phyloP scores from a whole-genome alignment of 306 rosid genomes.

The Prunus persica region DNA sequence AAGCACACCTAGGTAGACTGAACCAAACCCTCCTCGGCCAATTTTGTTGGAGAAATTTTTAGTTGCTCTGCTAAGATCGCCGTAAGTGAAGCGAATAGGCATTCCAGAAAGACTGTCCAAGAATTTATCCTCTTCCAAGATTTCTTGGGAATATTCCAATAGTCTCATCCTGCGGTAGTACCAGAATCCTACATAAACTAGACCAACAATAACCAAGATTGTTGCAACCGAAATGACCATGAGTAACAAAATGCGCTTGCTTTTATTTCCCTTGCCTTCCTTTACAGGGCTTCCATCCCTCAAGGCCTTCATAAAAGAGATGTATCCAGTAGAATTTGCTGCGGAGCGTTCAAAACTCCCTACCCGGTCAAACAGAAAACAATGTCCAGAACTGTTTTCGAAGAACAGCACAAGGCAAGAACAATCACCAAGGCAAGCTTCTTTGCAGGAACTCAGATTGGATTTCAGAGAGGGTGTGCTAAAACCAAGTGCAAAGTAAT shows the following conservation, averaged over 20 bases:
- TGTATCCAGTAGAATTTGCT: constrained; percentile 19
- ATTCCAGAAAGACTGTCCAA: constrained; percentile 37
- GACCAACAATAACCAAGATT: constrained; percentile 11
- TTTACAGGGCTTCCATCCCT: not conserved
- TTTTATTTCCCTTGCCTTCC: constrained; percentile 5
- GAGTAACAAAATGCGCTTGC: constrained; percentile 23
- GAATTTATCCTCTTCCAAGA: constrained; percentile 45
- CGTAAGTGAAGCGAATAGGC: constrained; percentile 46
- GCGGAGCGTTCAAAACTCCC: constrained; percentile 25
- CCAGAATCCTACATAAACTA: constrained; percentile 30
- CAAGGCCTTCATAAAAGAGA: constrained; percentile 23
- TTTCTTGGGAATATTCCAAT: constrained; percentile 27
- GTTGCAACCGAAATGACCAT: constrained; percentile 29
- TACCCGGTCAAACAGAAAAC: constrained; percentile 33
- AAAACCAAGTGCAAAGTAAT: constrained; percentile 34
- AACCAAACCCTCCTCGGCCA: constrained; percentile 63
- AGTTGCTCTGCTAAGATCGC: constrained; percentile 43
- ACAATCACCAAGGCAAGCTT: constrained; percentile 33
- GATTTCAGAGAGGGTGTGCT: constrained; percentile 22
- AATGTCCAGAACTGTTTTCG: constrained; percentile 23
- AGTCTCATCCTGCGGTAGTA: constrained; percentile 28
- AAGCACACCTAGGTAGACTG: constrained; percentile 50
- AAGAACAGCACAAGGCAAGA: constrained; percentile 36
- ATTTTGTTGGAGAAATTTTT: constrained; percentile 46
- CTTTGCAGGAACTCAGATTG: constrained; percentile 24